Evolutionary conservation across 495 filamentous ascomycete genomes (phyloP), one percentile per base, ranked within the genome.

Genomic region (Talaromyces ruber): DNA sequence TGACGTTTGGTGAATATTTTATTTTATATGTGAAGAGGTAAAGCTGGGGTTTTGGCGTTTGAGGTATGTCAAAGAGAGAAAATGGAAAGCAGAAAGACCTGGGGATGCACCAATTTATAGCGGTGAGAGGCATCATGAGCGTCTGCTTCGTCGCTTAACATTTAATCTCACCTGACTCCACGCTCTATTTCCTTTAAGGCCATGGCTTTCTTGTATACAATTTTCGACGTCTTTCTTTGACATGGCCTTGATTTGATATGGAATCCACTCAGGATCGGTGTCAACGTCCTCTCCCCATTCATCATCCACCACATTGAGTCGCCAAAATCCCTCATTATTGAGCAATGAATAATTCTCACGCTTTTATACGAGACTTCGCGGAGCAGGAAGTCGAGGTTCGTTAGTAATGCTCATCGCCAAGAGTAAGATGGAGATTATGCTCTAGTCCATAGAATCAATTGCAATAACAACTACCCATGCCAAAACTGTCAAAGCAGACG

Each of bases 391-490:
- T n/a, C n/a, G 30, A 32, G 9, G 4, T 32, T 9, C 4, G 9
- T 43, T 43, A 43, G 39, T 43, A 43, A 43, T 43, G 4, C 39
- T 43, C 39, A 43, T 16, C 39, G 14, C n/a, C 39, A 43, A 50
- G 43, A 50, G 43, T 18, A 43, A 43, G 39, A 43, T 16, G 39
- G 39, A 43, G 39, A 43, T 43, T 9, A 52, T 79, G 75, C 56
- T 73, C 75, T 63, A 76, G 65, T 72, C 7, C 71, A 78, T 56
- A 69, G 76, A 3, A 71, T 76, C 54, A 78, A 77, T 62, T 80
- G 76, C 62, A 75, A 81, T 61, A 73, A 68, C 55, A 63, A 65
- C 25, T 53, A 67, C 39, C 77, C 75, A 18, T 79, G 78, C 64
- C 61, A 64, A 21, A 79, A 80, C 65, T 80, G 77, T 61, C 62